phyloP scores from a whole-genome alignment of 345 rosid species.

The Hibiscus mutabilis region DNA sequence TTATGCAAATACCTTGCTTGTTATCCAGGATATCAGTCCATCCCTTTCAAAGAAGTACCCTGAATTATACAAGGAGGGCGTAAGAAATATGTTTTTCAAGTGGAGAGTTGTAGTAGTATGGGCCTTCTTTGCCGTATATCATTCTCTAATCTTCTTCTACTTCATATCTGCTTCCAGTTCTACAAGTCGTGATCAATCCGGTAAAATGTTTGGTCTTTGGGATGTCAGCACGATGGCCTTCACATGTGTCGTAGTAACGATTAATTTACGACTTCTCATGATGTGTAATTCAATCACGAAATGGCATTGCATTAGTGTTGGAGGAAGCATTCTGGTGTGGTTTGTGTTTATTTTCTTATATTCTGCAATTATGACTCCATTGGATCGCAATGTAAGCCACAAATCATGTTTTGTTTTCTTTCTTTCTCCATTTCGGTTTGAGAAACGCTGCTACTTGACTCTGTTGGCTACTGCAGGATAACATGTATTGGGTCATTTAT shows the following conservation, averaged over 20 bases:
- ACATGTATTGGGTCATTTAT: slow-evolving; percentile 69
- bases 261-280: slow-evolving; percentile 90
- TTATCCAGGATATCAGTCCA: slow-evolving; percentile 83
- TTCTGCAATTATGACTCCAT: slow-evolving; percentile 39
- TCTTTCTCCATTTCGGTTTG: neutral
- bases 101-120: slow-evolving; percentile 87
- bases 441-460: neutral
- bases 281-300: slow-evolving; percentile 86
- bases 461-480: slow-evolving; percentile 53
- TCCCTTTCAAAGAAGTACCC: slow-evolving; percentile 95
- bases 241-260: slow-evolving; percentile 88
- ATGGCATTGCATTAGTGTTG: slow-evolving; percentile 81
- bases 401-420: slow-evolving; percentile 5
- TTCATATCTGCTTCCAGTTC: slow-evolving; percentile 56
- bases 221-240: slow-evolving; percentile 97
- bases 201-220: slow-evolving; percentile 89
- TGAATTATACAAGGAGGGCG: slow-evolving; percentile 88
- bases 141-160: slow-evolving; percentile 73
- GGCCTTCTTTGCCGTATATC: slow-evolving; percentile 88
- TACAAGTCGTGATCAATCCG: slow-evolving; percentile 57
- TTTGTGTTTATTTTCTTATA: slow-evolving; percentile 66
- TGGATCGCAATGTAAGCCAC: slow-evolving; percentile 31
- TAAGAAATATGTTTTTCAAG: slow-evolving; percentile 69
- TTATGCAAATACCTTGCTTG: slow-evolving; percentile 34
- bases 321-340: slow-evolving; percentile 94